Conservation (phyloP, 352 stramenopile species). For the Phytophthora meadii region DNA sequence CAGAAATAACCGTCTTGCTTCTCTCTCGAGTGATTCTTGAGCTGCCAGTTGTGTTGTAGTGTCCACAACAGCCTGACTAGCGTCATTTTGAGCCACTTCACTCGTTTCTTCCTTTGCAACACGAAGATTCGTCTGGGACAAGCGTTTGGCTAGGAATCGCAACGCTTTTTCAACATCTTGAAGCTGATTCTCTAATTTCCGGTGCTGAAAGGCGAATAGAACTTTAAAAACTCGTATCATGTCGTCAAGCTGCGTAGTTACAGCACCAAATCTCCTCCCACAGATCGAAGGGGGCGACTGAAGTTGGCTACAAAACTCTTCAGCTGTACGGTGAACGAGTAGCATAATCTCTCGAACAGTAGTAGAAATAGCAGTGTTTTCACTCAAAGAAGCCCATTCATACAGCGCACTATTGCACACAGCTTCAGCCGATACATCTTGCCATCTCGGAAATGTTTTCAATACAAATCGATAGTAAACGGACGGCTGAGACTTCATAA, state of each 20-base stretch:
- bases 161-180: slow-evolving; percentile 22
- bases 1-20: slow-evolving; percentile 56
- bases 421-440: slow-evolving; percentile 42
- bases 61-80: slow-evolving; percentile 38
- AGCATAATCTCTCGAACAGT: slow-evolving; percentile 34
- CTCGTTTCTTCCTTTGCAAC: slow-evolving; percentile 48
- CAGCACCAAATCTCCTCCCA: slow-evolving; percentile 30
- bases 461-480: slow-evolving; percentile 56
- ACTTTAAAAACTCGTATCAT: slow-evolving; percentile 52
- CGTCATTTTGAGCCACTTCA: slow-evolving; percentile 42
- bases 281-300: slow-evolving; percentile 14
- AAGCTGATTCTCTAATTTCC: slow-evolving; percentile 35
- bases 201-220: slow-evolving; percentile 53
- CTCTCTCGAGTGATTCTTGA: slow-evolving; percentile 48
- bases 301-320: slow-evolving; percentile 1
- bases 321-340: slow-evolving; percentile 20
- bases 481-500: slow-evolving; percentile 45
- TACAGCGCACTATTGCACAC: slow-evolving; percentile 43
- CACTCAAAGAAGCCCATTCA: slow-evolving; percentile 24
- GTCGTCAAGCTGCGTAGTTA: slow-evolving; percentile 53
- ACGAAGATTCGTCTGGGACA: slow-evolving; percentile 34
- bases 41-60: slow-evolving; percentile 33
- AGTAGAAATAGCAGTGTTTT: slow-evolving; percentile 11
- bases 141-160: slow-evolving; percentile 34
- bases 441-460: slow-evolving; percentile 50